Conservation (phyloP, 805 yeast species). For the Debaryomyces tyrocola region DNA sequence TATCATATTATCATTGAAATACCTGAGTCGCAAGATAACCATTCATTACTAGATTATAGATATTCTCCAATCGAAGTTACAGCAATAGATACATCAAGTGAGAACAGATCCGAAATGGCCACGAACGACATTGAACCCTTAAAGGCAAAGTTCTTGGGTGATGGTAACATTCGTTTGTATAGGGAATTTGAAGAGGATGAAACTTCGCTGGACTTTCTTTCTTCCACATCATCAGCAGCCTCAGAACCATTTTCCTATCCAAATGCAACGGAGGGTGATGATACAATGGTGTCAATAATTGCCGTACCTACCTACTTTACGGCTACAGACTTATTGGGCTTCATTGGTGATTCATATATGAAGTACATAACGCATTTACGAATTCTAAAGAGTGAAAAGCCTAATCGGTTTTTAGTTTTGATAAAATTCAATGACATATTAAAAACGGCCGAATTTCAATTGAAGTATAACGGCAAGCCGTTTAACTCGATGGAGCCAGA, state of each 20-base stretch:
- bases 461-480: constrained; percentile 64
- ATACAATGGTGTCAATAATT: constrained; percentile 72
- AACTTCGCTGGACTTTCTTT: not conserved
- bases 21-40: not conserved
- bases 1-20: constrained; percentile 37
- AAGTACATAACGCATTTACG: constrained; percentile 68
- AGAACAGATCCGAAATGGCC: constrained; percentile 18
- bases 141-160: constrained; percentile 64
- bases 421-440: constrained; percentile 64
- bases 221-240: constrained; percentile 16
- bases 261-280: constrained; percentile 44
- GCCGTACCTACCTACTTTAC: constrained; percentile 88
- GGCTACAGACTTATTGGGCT: constrained; percentile 79
- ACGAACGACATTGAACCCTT: constrained; percentile 41
- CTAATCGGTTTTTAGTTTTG: constrained; percentile 72
- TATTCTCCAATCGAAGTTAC: constrained; percentile 28
- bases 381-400: constrained; percentile 61
- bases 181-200: constrained; percentile 46
- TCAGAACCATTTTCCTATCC: constrained; percentile 8
- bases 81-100: constrained; percentile 19
- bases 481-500: constrained; percentile 92
- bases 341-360: constrained; percentile 63
- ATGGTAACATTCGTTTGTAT: constrained; percentile 71
- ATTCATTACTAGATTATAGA: constrained; percentile 28
- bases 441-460: constrained; percentile 63